Conservation (phyloP, 306 rosid species). For the Cucumis sativus region DNA sequence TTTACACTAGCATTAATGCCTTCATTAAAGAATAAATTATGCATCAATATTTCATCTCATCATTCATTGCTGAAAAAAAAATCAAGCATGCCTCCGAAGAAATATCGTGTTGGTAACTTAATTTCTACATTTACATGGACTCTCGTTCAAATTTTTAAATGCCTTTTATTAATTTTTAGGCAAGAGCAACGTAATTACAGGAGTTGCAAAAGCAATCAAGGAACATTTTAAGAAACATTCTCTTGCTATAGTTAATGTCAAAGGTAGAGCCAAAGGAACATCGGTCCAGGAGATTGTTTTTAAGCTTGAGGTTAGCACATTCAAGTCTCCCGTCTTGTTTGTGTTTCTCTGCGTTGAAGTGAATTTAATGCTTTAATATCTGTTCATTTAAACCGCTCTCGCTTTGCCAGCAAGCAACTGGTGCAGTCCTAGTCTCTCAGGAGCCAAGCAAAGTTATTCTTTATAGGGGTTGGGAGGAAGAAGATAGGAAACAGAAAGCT, state of each 20-base stretch:
- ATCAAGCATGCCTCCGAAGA: neutral
- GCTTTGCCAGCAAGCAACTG: slow-evolving; percentile 56
- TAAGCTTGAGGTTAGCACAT: slow-evolving; percentile 56
- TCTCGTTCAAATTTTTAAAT: neutral
- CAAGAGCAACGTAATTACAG: slow-evolving; percentile 59
- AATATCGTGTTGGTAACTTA: neutral
- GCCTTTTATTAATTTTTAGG: slow-evolving; percentile 30
- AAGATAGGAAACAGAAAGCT: slow-evolving; percentile 17
- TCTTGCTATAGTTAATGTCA: slow-evolving; percentile 73
- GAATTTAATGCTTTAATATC: slow-evolving; percentile 6
- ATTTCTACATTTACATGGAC: neutral
- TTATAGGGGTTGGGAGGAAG: slow-evolving; percentile 87
- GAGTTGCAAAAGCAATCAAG: slow-evolving; percentile 64
- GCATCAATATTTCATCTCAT: neutral
- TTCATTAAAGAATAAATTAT: neutral
- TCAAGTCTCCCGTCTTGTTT: slow-evolving; percentile 5
- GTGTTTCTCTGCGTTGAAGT: neutral
- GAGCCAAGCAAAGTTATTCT: slow-evolving; percentile 80
- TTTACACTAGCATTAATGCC: neutral
- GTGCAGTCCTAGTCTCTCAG: slow-evolving; percentile 72
- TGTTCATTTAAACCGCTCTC: neutral
- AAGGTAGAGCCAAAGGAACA: slow-evolving; percentile 87
- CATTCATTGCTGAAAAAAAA: neutral
- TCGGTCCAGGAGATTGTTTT: slow-evolving; percentile 71
- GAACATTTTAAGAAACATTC: slow-evolving; percentile 54